A percentile compares a stretch with the other conserved stretches of the same genome.
Conservation (phyloP, 1,284 basidiomycete species). For the Vanrija pseudolonga region DNA sequence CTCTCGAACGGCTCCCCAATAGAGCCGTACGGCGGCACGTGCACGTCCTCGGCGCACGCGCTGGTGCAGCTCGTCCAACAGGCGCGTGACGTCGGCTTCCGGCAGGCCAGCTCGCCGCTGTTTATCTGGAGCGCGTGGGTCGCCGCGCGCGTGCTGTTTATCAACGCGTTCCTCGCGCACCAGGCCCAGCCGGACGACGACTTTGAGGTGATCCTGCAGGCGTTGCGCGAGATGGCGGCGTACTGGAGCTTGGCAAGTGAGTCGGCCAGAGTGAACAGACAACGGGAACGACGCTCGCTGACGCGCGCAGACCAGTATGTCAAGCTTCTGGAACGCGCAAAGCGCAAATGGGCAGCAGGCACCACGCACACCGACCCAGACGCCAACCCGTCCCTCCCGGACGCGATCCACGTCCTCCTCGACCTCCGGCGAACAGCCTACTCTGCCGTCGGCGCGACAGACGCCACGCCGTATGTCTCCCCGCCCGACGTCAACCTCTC, state of each 20-base stretch:
- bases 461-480: constrained; percentile 30
- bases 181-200: constrained; percentile 31
- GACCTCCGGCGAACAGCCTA: constrained; percentile 49
- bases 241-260: constrained; percentile 46
- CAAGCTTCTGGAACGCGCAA: constrained; percentile 45
- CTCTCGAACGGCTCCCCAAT: constrained; percentile 38
- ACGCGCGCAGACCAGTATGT: constrained; percentile 42
- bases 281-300: too few species aligned
- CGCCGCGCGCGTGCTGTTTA: constrained; percentile 46
- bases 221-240: constrained; percentile 35
- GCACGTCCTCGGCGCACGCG: constrained; percentile 29
- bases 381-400: constrained; percentile 36
- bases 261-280: background rate
- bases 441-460: constrained; percentile 36
- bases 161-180: constrained; percentile 40
- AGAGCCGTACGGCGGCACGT: constrained; percentile 42
- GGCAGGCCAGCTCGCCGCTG: constrained; percentile 30
- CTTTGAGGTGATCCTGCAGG: constrained; percentile 38
- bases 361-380: constrained; percentile 16
- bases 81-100: constrained; percentile 28
- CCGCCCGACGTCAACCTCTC: constrained; percentile 34
- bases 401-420: constrained; percentile 47
- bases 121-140: constrained; percentile 50
- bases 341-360: constrained; percentile 39
- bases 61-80: constrained; percentile 28